Conservation (phyloP, 192 early-diverging fungal species). For the Phlyctochytrium planicorne region DNA sequence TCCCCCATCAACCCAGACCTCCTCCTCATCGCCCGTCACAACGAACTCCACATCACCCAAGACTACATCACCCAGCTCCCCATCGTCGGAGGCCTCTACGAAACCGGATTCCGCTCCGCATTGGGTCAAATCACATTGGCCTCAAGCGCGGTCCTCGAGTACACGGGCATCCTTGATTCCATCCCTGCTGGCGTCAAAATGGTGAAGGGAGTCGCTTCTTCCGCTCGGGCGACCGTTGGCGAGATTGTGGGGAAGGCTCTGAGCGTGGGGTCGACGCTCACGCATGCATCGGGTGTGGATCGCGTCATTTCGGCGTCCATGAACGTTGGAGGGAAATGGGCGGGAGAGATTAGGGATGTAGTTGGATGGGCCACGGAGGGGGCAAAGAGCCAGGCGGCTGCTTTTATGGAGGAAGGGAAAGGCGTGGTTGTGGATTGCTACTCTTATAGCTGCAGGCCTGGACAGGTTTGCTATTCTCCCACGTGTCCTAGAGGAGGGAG, state of each 20-base stretch:
- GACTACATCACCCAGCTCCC: conserved; percentile 47
- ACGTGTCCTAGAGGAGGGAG: conserved; percentile 43
- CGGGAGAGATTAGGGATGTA: not conserved
- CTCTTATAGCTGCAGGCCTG: conserved; percentile 41
- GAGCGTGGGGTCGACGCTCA: conserved; percentile 12
- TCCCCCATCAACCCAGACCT: conserved; percentile 18
- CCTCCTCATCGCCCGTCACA: conserved; percentile 42
- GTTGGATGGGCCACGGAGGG: conserved; percentile 20
- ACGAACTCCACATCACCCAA: conserved; percentile 39
- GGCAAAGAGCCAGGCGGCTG: conserved; percentile 30
- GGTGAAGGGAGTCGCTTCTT: conserved; percentile 25
- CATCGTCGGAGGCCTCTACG: conserved; percentile 42
- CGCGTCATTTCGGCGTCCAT: conserved; percentile 8
- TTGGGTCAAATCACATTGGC: conserved; percentile 45
- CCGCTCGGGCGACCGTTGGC: conserved; percentile 15
- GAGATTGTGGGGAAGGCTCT: not conserved
- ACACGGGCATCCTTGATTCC: conserved; percentile 44
- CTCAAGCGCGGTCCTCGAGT: conserved; percentile 40
- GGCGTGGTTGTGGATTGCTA: conserved; percentile 43
- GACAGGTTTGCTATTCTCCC: conserved; percentile 44
- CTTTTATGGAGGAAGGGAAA: conserved; percentile 41
- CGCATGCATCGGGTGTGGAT: conserved; percentile 28
- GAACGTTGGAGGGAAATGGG: not conserved
- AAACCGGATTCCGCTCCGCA: conserved; percentile 35
- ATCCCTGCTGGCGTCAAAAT: conserved; percentile 41